A percentile compares a stretch with the other conserved stretches of the same genome.
phyloP scores from a whole-genome alignment of 148 eudicot species.

The Suaeda aralocaspica region DNA sequence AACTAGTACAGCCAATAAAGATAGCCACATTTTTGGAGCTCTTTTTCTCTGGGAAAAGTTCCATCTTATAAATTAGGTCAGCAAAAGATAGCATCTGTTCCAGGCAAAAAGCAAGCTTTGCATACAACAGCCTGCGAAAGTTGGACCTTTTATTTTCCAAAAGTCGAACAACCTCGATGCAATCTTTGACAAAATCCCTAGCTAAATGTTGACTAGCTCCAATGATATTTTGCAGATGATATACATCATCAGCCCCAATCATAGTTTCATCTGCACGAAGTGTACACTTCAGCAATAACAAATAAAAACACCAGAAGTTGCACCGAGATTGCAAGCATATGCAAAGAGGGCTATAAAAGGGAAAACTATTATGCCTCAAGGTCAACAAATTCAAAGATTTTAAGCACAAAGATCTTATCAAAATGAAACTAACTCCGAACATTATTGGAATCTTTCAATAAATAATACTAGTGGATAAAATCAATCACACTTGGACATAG shows the following conservation, averaged over 20 bases:
- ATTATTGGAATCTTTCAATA: neutral
- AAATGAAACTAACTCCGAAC: neutral
- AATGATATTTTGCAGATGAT: conserved; percentile 42
- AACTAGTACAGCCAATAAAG: conserved; percentile 44
- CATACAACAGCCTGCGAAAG: conserved; percentile 49
- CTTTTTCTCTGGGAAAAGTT: conserved; percentile 33
- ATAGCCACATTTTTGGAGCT: conserved; percentile 43
- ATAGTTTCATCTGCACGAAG: conserved; percentile 50
- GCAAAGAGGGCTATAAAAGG: neutral
- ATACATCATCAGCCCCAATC: conserved; percentile 35
- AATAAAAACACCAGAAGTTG: neutral
- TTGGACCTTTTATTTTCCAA: conserved; percentile 49
- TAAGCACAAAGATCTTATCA: neutral
- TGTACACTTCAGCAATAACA: conserved; percentile 7
- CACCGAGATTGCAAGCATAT: neutral
- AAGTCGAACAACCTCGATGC: conserved; percentile 58
- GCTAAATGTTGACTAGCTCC: conserved; percentile 55
- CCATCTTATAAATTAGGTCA: conserved; percentile 48
- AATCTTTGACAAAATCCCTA: conserved; percentile 47
- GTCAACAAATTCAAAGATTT: neutral
- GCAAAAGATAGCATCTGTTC: conserved; percentile 57
- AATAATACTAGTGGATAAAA: neutral
- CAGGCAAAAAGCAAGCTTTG: conserved; percentile 83
- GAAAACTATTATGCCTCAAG: neutral
- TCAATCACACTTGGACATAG: neutral